A percentile compares a stretch with the other conserved stretches of the same genome.
Evolutionary conservation across 495 filamentous ascomycete species (phyloP).

Genomic region (Trichoderma gamsii): DNA sequence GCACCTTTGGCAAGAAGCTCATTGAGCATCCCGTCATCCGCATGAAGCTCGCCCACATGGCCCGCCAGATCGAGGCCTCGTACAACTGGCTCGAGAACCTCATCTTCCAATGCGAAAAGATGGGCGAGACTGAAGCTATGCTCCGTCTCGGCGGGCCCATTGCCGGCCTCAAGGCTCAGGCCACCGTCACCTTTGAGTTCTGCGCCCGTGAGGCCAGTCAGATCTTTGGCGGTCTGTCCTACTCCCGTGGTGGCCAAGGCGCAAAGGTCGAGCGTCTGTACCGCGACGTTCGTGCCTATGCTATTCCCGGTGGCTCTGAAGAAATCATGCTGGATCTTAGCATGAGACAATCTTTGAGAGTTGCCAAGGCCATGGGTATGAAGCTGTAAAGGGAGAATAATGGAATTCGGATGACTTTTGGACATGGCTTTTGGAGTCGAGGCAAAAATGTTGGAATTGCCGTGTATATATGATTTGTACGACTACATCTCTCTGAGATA

Average conservation of each 20-base stretch:
- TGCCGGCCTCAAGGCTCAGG: conserved; percentile 87
- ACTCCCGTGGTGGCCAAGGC: conserved; percentile 88
- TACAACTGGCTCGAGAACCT: conserved; percentile 98
- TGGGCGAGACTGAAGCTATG: conserved; percentile 95
- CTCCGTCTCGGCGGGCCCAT: conserved; percentile 91
- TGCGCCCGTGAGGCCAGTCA: conserved; percentile 94
- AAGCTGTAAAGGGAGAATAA: conserved; percentile 58
- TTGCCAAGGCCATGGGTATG: conserved; percentile 90
- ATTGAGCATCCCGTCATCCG: conserved; percentile 97
- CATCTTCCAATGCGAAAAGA: conserved; percentile 84
- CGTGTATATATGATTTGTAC: too few relatives aligned
- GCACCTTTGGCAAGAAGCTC: conserved; percentile 90
- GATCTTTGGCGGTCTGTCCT: conserved; percentile 94
- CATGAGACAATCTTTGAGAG: conserved; percentile 85
- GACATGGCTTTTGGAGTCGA: too few relatives aligned
- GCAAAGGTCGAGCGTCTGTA: conserved; percentile 95
- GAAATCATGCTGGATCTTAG: conserved; percentile 99
- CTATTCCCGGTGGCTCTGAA: conserved; percentile 92
- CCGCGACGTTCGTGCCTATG: conserved; percentile 94
- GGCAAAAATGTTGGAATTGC: too few relatives aligned
- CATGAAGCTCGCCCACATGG: conserved; percentile 97
- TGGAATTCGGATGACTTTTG: too few relatives aligned
- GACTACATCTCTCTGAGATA: too few relatives aligned
- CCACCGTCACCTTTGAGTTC: conserved; percentile 91
- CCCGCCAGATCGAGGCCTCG: conserved; percentile 89